These are phyloP conservation scores for Yarrowia bubula DNA, from an alignment of 805 yeast genomes.

Conservation along the genomic window DNA sequence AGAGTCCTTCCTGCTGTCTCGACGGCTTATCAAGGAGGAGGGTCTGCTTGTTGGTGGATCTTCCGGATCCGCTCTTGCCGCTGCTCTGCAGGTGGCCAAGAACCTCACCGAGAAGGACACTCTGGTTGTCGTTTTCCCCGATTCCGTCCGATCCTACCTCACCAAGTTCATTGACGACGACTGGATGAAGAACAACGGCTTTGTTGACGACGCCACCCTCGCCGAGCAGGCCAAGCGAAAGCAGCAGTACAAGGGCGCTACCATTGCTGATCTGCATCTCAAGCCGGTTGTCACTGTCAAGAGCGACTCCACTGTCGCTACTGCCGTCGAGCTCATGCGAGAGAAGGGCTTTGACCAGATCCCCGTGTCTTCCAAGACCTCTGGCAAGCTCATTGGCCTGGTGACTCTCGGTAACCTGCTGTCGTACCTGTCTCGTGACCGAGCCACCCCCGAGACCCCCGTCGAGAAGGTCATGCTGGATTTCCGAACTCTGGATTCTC, in stretches of 20 bases:
- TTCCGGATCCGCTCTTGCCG: constrained; percentile 79
- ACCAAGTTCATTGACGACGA: constrained; percentile 87
- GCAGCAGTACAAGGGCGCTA: constrained; percentile 49
- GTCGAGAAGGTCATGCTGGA: constrained; percentile 64
- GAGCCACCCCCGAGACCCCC: constrained; percentile 54
- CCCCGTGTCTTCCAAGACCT: constrained; percentile 60
- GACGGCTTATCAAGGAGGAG: constrained; percentile 79
- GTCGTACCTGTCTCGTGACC: constrained; percentile 61
- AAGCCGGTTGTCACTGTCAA: constrained; percentile 78
- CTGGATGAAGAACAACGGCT: constrained; percentile 80
- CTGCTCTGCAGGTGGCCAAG: constrained; percentile 67
- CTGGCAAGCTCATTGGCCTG: constrained; percentile 68
- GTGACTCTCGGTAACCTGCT: constrained; percentile 72
- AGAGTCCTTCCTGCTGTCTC: constrained; percentile 73
- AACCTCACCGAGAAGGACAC: constrained; percentile 70
- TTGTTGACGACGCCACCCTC: constrained; percentile 55
- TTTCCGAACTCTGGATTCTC: constrained; percentile 60
- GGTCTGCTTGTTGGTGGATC: constrained; percentile 91
- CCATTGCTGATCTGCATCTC: constrained; percentile 66
- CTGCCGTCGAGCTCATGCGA: constrained; percentile 67
- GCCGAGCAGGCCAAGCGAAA: constrained; percentile 41
- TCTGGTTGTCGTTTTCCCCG: constrained; percentile 81
- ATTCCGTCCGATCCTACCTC: constrained; percentile 79
- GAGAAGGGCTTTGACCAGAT: constrained; percentile 80
- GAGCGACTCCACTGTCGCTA: constrained; percentile 55